Conservation (phyloP, 139 green algal genomes). For the Yamagishiella unicocca region DNA sequence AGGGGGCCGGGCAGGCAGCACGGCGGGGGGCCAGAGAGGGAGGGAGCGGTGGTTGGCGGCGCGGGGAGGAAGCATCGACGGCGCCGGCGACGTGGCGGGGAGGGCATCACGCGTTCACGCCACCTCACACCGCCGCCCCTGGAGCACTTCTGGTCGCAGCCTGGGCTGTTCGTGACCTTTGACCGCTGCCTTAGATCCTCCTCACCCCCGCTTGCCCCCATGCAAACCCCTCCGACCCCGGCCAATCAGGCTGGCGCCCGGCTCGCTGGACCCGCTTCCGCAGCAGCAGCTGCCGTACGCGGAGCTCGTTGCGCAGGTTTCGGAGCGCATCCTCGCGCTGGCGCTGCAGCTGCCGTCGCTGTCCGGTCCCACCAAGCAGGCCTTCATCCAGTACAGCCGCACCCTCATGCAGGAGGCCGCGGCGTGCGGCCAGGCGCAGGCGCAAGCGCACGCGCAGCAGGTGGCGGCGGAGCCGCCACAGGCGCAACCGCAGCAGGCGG, state of each 20-base stretch:
- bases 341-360: conserved; percentile 41
- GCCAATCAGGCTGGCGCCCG: not conserved
- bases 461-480: not conserved
- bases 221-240: not conserved
- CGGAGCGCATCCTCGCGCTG: conserved; percentile 38
- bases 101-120: too few species aligned
- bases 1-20: too few species aligned
- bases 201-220: not conserved
- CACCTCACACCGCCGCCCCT: too few species aligned
- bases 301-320: conserved; percentile 31
- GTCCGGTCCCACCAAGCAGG: conserved; percentile 36
- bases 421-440: not conserved
- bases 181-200: too few species aligned
- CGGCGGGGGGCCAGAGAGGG: too few species aligned
- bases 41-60: too few species aligned
- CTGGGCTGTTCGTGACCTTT: too few species aligned
- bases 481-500: not conserved
- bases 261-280: conserved; percentile 10
- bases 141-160: too few species aligned
- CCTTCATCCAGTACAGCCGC: conserved; percentile 31
- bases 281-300: conserved; percentile 28
- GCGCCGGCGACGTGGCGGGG: too few species aligned
- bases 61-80: too few species aligned
- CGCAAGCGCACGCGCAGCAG: not conserved
- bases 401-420: conserved; percentile 18